These are phyloP conservation scores for Suillus tomentosus DNA, from an alignment of 768 basidiomycete genomes.

Conservation along the genomic window DNA sequence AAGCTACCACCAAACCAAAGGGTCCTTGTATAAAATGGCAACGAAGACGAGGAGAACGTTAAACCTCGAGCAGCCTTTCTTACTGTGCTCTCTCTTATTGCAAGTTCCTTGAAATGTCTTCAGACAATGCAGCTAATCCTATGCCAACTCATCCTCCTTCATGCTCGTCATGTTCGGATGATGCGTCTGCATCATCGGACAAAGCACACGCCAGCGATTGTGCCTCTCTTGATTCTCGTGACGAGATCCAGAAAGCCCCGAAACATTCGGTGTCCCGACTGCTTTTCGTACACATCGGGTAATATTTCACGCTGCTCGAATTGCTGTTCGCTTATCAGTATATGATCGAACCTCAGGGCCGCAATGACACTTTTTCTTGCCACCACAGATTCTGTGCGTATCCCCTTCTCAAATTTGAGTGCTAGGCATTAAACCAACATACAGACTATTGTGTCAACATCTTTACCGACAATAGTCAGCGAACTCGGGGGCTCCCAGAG, in stretches of 20 bases:
- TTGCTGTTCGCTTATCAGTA: constrained; percentile 18
- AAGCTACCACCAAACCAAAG: constrained; percentile 22
- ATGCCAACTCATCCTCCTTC: constrained; percentile 10
- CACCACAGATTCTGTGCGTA: constrained; percentile 79
- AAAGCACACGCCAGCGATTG: constrained; percentile 24
- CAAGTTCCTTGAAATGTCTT: constrained; percentile 2
- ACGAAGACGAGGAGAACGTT: constrained; percentile 10
- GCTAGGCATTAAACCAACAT: constrained; percentile 13
- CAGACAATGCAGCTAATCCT: not conserved
- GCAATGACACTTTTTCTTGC: constrained; percentile 82
- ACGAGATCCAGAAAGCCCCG: constrained; percentile 18
- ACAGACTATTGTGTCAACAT: constrained; percentile 78
- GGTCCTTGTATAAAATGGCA: constrained; percentile 30
- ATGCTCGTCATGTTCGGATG: constrained; percentile 21
- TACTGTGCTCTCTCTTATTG: constrained; percentile 1
- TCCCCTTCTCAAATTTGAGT: constrained; percentile 8
- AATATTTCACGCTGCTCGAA: constrained; percentile 15
- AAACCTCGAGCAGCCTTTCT: constrained; percentile 10
- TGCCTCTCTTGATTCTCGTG: constrained; percentile 24
- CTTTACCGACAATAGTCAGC: constrained; percentile 76
- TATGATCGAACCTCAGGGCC: constrained; percentile 46
- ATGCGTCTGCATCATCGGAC: constrained; percentile 18
- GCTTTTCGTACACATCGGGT: constrained; percentile 73
- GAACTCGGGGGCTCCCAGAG: constrained; percentile 66
- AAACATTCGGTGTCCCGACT: constrained; percentile 56